Evolutionary conservation across 1,284 basidiomycete genomes (phyloP).

Genomic region (Mycosarcoma maydis): DNA sequence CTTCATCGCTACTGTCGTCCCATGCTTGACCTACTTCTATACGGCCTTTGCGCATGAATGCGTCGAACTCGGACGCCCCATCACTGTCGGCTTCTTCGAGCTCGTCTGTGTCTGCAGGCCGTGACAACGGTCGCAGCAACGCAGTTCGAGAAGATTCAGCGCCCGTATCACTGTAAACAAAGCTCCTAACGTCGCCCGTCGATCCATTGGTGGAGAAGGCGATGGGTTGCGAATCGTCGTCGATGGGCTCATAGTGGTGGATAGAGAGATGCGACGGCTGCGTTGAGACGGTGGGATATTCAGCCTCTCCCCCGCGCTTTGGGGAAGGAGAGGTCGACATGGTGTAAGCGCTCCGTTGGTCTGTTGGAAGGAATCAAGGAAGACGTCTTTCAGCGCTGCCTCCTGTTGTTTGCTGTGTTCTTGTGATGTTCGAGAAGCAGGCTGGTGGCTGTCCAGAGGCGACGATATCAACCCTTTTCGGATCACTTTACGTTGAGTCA

Average conservation of each 20-base stretch:
- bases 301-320: not conserved
- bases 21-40: slow-evolving; percentile 45
- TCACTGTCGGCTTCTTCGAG: slow-evolving; percentile 49
- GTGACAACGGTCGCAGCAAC: not conserved
- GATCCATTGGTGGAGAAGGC: not conserved
- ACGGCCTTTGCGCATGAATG: slow-evolving; percentile 34
- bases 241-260: not conserved
- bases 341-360: no score
- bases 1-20: slow-evolving; percentile 55
- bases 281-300: slow-evolving; percentile 16
- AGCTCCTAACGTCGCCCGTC: not conserved
- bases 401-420: not conserved
- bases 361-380: no score
- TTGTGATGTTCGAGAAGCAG: no score
- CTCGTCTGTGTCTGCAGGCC: slow-evolving; percentile 20
- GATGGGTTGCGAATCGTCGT: not conserved
- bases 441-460: no score
- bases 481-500: no score
- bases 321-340: slow-evolving; percentile 10
- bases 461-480: no score
- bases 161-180: not conserved
- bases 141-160: slow-evolving; percentile 1
- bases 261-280: slow-evolving; percentile 21
- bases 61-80: slow-evolving; percentile 35
- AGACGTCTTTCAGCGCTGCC: no score